Percentiles rank a stretch among this genome's conserved stretches.
Conservation (phyloP, 805 yeast species). For the Sugiyamaella chiloensis region DNA sequence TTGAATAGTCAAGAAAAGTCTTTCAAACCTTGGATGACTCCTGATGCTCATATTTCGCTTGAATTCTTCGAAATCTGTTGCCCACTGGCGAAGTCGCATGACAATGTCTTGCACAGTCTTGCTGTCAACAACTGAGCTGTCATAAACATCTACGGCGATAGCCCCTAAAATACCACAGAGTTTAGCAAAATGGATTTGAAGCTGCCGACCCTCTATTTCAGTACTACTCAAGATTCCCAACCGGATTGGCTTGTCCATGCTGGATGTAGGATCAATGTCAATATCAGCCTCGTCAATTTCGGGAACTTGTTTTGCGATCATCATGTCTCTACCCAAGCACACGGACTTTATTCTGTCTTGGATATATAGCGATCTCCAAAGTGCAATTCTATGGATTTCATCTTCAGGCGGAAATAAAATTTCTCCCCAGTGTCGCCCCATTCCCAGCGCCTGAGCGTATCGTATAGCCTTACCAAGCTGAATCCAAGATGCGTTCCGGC, state of each 20-base stretch:
- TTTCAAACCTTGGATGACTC: background rate
- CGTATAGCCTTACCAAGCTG: conserved; percentile 42
- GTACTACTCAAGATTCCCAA: background rate
- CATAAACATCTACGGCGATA: conserved; percentile 13
- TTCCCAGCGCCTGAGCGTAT: conserved; percentile 42
- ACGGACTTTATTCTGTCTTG: conserved; percentile 15
- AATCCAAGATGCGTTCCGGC: conserved; percentile 40
- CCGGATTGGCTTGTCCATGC: too few relatives aligned
- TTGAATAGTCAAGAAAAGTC: background rate
- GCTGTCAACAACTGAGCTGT: conserved; percentile 12
- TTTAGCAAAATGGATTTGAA: conserved; percentile 4
- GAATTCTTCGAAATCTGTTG: conserved; percentile 8
- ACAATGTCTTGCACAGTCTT: conserved; percentile 12
- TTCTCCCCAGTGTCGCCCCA: conserved; percentile 22
- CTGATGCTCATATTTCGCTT: background rate
- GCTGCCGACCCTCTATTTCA: background rate
- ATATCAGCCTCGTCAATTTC: conserved; percentile 13
- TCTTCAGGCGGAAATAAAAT: conserved; percentile 10
- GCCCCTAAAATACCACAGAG: conserved; percentile 17
- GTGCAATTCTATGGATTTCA: conserved; percentile 10
- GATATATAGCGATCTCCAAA: conserved; percentile 15
- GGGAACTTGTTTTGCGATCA: background rate
- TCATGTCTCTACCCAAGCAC: conserved; percentile 13
- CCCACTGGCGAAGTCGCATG: conserved; percentile 10
- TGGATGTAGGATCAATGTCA: background rate